Conservation (phyloP, 805 yeast species). For the Candida saitoana region DNA sequence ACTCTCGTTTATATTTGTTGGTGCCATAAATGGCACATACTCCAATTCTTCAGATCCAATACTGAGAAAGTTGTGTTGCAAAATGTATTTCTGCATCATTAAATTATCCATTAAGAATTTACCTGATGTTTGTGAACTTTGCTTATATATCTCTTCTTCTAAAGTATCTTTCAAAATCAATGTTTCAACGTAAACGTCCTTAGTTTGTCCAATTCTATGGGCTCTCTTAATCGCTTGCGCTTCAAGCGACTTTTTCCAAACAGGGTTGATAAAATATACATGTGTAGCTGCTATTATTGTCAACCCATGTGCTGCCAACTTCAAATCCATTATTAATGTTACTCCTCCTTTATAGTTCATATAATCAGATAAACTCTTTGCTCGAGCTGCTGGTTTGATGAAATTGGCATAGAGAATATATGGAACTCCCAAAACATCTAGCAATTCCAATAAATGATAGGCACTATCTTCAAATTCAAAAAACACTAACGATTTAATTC, state of each 20-base stretch:
- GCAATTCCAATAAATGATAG: slow-evolving; percentile 58
- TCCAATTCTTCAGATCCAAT: slow-evolving; percentile 25
- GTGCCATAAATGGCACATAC: slow-evolving; percentile 32
- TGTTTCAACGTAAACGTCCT: slow-evolving; percentile 67
- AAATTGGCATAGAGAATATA: slow-evolving; percentile 65
- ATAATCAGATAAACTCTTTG: slow-evolving; percentile 50
- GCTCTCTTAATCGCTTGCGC: slow-evolving; percentile 78
- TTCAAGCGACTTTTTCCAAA: slow-evolving; percentile 65
- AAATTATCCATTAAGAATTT: slow-evolving; percentile 53
- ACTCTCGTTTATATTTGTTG: slow-evolving; percentile 2
- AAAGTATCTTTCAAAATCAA: slow-evolving; percentile 57
- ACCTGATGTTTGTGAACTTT: slow-evolving; percentile 20
- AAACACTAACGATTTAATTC: slow-evolving; percentile 56
- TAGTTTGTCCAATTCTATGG: slow-evolving; percentile 67
- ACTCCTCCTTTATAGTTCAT: slow-evolving; percentile 46
- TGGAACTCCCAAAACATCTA: slow-evolving; percentile 57
- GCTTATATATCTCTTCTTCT: slow-evolving; percentile 63
- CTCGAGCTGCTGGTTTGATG: slow-evolving; percentile 46
- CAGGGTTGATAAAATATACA: slow-evolving; percentile 68
- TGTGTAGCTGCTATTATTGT: slow-evolving; percentile 65
- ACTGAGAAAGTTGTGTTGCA: slow-evolving; percentile 46
- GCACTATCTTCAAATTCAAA: slow-evolving; percentile 73
- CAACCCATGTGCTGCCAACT: slow-evolving; percentile 65
- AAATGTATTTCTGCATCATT: slow-evolving; percentile 54
- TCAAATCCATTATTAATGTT: slow-evolving; percentile 61